A percentile compares a stretch with the other conserved stretches of the same genome.
Conservation (phyloP, 257 asterid genomes). For the Ligustrum vulgare region DNA sequence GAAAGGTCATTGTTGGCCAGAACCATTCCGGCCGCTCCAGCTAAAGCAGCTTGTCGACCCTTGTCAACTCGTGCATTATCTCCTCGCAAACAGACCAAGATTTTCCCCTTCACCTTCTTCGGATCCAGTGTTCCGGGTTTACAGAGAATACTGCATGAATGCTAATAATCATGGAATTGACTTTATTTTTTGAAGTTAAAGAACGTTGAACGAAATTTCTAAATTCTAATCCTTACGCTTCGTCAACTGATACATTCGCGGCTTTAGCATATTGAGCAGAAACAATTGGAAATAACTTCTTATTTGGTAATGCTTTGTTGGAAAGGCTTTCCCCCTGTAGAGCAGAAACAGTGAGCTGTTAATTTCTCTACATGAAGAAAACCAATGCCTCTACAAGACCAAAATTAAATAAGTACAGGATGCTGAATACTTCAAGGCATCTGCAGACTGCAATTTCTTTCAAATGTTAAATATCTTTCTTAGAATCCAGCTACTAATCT, state of each 20-base stretch:
- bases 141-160: slow-evolving; percentile 56
- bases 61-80: slow-evolving; percentile 67
- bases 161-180: background rate
- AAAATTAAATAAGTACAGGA: no score
- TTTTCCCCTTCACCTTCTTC: slow-evolving; percentile 70
- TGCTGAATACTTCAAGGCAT: no score
- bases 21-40: slow-evolving; percentile 91
- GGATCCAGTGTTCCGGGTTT: slow-evolving; percentile 71
- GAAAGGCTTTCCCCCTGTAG: slow-evolving; percentile 86
- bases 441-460: no score
- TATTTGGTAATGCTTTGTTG: slow-evolving; percentile 34
- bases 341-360: background rate
- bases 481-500: no score
- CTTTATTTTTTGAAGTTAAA: background rate
- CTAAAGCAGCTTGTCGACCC: slow-evolving; percentile 71
- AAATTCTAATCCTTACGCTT: slow-evolving; percentile 64
- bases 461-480: no score
- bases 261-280: slow-evolving; percentile 57
- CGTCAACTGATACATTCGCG: slow-evolving; percentile 39
- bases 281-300: slow-evolving; percentile 48
- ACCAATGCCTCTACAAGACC: no score
- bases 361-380: background rate
- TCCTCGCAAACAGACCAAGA: slow-evolving; percentile 82
- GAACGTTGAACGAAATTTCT: background rate
- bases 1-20: slow-evolving; percentile 60